A percentile compares a stretch with the other conserved stretches of the same genome.
Evolutionary conservation across 306 rosid genomes (phyloP).

Genomic region (Boehmeria nivea): DNA sequence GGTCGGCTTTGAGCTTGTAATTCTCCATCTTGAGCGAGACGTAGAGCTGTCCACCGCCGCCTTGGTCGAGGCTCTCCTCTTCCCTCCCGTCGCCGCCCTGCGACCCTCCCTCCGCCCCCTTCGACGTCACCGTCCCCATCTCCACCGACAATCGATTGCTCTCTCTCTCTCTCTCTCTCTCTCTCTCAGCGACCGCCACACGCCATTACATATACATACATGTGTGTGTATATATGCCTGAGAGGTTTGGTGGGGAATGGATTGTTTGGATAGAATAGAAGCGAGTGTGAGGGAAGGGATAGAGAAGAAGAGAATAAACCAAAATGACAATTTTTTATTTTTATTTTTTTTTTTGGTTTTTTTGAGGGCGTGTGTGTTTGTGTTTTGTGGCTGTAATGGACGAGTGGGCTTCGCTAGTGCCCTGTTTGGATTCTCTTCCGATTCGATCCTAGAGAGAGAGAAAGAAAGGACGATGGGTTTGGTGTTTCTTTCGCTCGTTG

Average conservation of each 20-base stretch:
- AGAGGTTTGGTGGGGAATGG: conserved; percentile 18
- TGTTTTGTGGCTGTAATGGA: conserved; percentile 4
- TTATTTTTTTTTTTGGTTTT: too few relatives aligned
- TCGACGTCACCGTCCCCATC: conserved; percentile 80
- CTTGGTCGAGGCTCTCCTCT: conserved; percentile 50
- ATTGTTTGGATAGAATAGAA: background rate
- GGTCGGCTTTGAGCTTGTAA: conserved; percentile 67
- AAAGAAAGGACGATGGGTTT: background rate
- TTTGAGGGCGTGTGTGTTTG: too few relatives aligned
- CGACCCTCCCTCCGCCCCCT: conserved; percentile 38
- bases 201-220: background rate
- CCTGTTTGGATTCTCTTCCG: conserved; percentile 10
- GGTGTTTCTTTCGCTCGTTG: too few relatives aligned
- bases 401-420: conserved; percentile 3
- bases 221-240: background rate
- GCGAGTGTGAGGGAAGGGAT: conserved; percentile 17
- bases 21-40: conserved; percentile 91
- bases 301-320: conserved; percentile 2
- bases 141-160: background rate
- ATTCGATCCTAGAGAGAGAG: background rate
- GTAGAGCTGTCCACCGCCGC: conserved; percentile 75
- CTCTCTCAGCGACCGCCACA: background rate
- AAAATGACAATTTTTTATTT: too few relatives aligned
- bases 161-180: background rate
- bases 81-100: conserved; percentile 41